Conservation (phyloP, 495 filamentous ascomycete species). For the Hypoxylon crocopeplum region DNA sequence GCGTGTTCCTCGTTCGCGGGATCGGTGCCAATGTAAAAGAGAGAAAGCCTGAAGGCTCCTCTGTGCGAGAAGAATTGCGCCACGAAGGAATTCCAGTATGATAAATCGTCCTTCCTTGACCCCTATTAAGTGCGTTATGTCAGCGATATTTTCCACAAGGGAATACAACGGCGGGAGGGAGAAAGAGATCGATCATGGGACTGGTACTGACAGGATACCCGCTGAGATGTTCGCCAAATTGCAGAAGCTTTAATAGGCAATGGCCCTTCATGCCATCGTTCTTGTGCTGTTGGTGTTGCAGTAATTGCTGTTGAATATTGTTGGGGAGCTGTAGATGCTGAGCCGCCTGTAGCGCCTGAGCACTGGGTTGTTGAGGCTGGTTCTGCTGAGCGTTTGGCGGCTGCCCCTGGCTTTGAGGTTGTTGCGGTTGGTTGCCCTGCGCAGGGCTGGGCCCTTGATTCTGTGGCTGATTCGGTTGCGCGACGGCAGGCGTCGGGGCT, state of each 20-base stretch:
- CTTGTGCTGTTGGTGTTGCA: constrained; percentile 61
- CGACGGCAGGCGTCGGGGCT: constrained; percentile 38
- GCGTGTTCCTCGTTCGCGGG: constrained; percentile 45
- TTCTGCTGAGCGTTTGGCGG: constrained; percentile 46
- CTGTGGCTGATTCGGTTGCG: constrained; percentile 43
- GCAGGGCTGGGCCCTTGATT: constrained; percentile 32
- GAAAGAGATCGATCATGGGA: not conserved
- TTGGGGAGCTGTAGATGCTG: constrained; percentile 52
- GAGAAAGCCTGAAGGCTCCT: constrained; percentile 70
- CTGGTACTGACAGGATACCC: constrained; percentile 62
- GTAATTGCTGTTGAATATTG: constrained; percentile 45
- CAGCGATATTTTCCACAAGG: constrained; percentile 6
- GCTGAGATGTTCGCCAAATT: constrained; percentile 75
- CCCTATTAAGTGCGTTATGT: constrained; percentile 47
- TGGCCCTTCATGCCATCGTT: constrained; percentile 62
- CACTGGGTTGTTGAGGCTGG: constrained; percentile 40
- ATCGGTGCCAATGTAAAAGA: constrained; percentile 50
- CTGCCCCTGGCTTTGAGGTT: constrained; percentile 54
- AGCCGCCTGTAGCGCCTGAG: constrained; percentile 45
- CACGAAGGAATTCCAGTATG: constrained; percentile 78
- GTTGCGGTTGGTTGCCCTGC: constrained; percentile 56
- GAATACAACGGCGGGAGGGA: not conserved
- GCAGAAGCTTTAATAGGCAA: constrained; percentile 67
- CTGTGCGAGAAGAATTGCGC: constrained; percentile 74
- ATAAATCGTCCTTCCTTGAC: constrained; percentile 64